Conservation (phyloP, 768 basidiomycete species). For the Agrocybe praecox region DNA sequence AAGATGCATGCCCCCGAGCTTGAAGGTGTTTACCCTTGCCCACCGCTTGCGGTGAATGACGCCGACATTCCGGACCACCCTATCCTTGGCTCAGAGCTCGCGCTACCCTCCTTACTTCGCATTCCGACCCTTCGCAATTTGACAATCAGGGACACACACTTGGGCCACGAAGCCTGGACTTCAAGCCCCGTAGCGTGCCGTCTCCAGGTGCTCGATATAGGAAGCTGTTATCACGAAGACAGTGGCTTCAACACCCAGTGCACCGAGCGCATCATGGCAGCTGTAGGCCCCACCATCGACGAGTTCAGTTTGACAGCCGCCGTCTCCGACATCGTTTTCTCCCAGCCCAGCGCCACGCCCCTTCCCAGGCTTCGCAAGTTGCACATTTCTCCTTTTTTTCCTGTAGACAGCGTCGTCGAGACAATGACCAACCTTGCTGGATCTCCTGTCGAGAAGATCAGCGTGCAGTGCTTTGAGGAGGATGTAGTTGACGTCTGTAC, state of each 20-base stretch:
- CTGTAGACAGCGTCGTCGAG: slow-evolving; percentile 59
- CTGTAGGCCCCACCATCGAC: slow-evolving; percentile 55
- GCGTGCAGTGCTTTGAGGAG: slow-evolving; percentile 62
- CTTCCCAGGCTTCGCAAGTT: slow-evolving; percentile 54
- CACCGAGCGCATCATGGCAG: slow-evolving; percentile 63
- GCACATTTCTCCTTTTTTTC: slow-evolving; percentile 64
- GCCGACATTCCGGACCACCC: slow-evolving; percentile 59
- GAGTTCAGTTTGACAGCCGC: slow-evolving; percentile 57
- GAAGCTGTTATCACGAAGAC: slow-evolving; percentile 55
- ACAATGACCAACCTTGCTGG: slow-evolving; percentile 60
- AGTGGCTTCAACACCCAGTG: slow-evolving; percentile 54
- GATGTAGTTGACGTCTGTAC: slow-evolving; percentile 64
- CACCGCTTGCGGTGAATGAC: slow-evolving; percentile 67
- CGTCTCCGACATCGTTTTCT: slow-evolving; percentile 43
- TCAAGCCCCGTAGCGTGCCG: slow-evolving; percentile 50
- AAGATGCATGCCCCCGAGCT: slow-evolving; percentile 65
- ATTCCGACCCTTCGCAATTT: slow-evolving; percentile 64
- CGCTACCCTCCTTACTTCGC: slow-evolving; percentile 65
- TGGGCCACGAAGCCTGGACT: slow-evolving; percentile 65
- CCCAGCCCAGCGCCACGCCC: slow-evolving; percentile 45
- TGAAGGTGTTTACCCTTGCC: slow-evolving; percentile 50
- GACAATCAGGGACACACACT: slow-evolving; percentile 69
- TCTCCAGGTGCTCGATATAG: slow-evolving; percentile 59
- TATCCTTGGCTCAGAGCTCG: slow-evolving; percentile 55
- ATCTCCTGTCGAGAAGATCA: slow-evolving; percentile 59